Base-by-base conservation (phyloP, 2,329 filamentous ascomycete species). In the Whalleya microplaca region DNA sequence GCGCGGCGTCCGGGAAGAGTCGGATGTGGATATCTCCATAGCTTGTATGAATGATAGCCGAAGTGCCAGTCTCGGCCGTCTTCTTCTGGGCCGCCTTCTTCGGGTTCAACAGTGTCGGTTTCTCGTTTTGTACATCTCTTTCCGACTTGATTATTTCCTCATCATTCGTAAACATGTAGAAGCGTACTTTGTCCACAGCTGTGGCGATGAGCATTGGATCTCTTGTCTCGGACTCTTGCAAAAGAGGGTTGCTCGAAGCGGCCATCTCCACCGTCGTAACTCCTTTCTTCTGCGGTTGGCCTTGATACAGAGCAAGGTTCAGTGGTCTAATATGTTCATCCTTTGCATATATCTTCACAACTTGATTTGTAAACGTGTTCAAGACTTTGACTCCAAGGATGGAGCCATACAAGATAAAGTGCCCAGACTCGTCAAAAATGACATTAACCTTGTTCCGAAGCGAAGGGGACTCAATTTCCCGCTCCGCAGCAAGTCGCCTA, bases 81-180 rank as follows among this genome's bases (percentile, higher is more conserved):
- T 90, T 90, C 42, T 81, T 80, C 55, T 83, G 77, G 21, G 75
- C 75, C 45, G 77, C 78, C 73, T 83, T 87, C 70, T 81, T 84
- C 63, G 78, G 71, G 44, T 83, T 83, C 18, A 88, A 71, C 50
- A 86, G 81, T 1, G 85, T 88, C 0, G 94, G 95, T 66, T 92
- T 93, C 75, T 99, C 95, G 72, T 99, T 99, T 66, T 96, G 92
- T 10, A 99, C 83, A 72, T 99, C 95, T 64, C 95, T 87, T 37
- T 88, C 88, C 7, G 90, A 89, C 73, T 94, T 96, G 64, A 87
- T 89, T 49, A 95, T 83, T 21, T 92, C 89, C 40, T 88, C 84
- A 41, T 96, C 90, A 72, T 97, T 96, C 37, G 91, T 96, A 75
- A 97, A 99, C 86, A 98, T 92, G 81, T 97, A 99, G 77, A 99